phyloP scores from a whole-genome alignment of 129 eudicot genomes.

The Pseudognaphalium luteoalbum region DNA sequence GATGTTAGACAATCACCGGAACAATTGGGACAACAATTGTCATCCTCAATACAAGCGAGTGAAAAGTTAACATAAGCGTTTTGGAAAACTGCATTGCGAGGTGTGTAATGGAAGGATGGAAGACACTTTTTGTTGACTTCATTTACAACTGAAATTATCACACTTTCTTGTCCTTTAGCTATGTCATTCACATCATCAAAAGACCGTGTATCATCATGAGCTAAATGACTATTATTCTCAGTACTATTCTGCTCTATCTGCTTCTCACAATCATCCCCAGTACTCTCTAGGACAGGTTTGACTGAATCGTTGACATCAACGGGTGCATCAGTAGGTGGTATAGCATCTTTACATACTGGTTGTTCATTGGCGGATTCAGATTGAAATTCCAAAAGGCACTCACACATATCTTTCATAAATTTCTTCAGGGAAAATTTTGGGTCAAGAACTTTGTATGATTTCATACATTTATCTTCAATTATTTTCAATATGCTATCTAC shows the following conservation, averaged over 20 bases:
- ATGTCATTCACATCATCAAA: conserved; percentile 47
- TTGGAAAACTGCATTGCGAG: conserved; percentile 65
- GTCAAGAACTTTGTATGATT: conserved; percentile 50
- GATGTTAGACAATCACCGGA: conserved; percentile 59
- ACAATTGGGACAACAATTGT: conserved; percentile 64
- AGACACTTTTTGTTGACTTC: conserved; percentile 57
- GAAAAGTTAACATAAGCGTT: conserved; percentile 66
- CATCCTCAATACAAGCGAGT: conserved; percentile 63
- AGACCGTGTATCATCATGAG: conserved; percentile 34
- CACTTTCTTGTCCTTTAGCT: conserved; percentile 76
- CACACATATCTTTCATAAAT: conserved; percentile 73
- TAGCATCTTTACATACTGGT: conserved; percentile 26
- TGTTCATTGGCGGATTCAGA: conserved; percentile 30
- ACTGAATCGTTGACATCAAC: neutral
- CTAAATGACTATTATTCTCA: conserved; percentile 30
- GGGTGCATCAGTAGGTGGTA: conserved; percentile 12
- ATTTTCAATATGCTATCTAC: conserved; percentile 48
- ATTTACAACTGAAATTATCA: conserved; percentile 53
- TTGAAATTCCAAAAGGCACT: conserved; percentile 49
- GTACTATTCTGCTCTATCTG: conserved; percentile 25
- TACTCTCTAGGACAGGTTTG: neutral
- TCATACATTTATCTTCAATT: conserved; percentile 57
- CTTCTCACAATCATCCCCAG: conserved; percentile 21
- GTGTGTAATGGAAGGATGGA: conserved; percentile 68
- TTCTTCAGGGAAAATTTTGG: conserved; percentile 57